Evolutionary conservation across 371 early-diverging fungal genomes (phyloP).

Genomic region (Nematocida ausubeli): DNA sequence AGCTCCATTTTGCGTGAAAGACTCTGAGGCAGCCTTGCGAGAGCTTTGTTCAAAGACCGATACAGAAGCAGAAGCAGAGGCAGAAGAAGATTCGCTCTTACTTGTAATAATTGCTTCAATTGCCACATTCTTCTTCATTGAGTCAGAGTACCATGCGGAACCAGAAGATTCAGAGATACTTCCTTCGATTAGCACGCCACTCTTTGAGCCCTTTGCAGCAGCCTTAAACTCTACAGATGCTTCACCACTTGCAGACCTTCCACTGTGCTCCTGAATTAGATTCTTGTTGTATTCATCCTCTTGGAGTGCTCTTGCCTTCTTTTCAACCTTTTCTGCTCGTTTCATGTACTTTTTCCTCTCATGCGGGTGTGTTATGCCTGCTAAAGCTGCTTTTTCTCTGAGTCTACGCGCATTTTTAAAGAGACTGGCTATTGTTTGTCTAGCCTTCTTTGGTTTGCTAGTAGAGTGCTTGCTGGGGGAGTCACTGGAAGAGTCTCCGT

Average conservation of each 20-base stretch:
- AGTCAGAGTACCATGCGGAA: conserved; percentile 21
- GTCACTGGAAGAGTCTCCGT: neutral
- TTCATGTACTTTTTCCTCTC: neutral
- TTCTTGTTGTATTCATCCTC: conserved; percentile 4
- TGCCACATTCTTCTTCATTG: conserved; percentile 2
- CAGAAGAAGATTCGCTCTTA: neutral
- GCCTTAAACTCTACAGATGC: neutral
- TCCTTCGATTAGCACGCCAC: neutral
- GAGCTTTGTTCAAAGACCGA: conserved; percentile 26
- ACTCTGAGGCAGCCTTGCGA: neutral
- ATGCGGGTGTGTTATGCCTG: neutral
- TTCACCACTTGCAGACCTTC: neutral
- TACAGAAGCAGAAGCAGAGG: neutral
- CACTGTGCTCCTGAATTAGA: conserved; percentile 14
- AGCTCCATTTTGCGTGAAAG: conserved; percentile 24
- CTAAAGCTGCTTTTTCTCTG: neutral
- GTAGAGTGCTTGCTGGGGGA: neutral
- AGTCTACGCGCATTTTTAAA: neutral
- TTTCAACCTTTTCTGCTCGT: conserved; percentile 11
- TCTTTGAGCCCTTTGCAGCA: neutral
- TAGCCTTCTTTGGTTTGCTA: neutral
- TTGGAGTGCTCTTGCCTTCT: conserved; percentile 15
- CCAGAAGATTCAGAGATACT: neutral
- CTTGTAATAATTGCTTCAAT: conserved; percentile 13
- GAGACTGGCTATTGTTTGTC: neutral